phyloP scores from a whole-genome alignment of 2,329 filamentous ascomycete genomes.

The Truncatella angustata region DNA sequence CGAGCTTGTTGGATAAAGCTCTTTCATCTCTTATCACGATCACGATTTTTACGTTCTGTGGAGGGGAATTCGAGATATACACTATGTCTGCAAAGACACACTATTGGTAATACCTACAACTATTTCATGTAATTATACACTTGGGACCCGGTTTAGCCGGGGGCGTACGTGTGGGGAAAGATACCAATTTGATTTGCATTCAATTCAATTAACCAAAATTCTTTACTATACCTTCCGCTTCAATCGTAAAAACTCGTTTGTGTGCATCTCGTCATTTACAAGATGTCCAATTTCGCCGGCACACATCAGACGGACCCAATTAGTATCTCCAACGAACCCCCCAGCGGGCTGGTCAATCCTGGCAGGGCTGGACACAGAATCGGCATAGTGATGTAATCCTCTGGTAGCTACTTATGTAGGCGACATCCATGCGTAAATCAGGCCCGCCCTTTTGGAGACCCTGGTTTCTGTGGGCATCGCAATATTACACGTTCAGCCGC shows the following conservation, averaged over 20 bases:
- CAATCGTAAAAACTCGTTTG: too few relatives aligned
- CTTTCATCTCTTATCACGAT: background rate
- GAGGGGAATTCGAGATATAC: background rate
- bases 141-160: background rate
- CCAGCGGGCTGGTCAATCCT: too few relatives aligned
- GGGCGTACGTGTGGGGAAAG: slow-evolving; percentile 1
- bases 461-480: slow-evolving; percentile 2
- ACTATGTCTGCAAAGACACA: slow-evolving; percentile 1
- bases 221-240: background rate
- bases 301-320: background rate
- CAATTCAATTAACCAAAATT: background rate
- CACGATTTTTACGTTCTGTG: background rate
- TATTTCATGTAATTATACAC: background rate
- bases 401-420: background rate
- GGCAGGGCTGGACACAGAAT: background rate
- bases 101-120: background rate
- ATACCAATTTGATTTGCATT: slow-evolving; percentile 8
- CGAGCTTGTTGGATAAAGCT: slow-evolving; percentile 15
- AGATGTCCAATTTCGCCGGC: background rate
- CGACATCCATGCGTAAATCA: background rate
- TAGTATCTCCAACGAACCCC: background rate
- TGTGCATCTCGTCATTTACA: too few relatives aligned
- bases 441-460: background rate
- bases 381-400: background rate
- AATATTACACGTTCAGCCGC: slow-evolving; percentile 1